Evolutionary conservation across 1,284 basidiomycete species (phyloP).

Genomic region (Ganoderma lucidum): DNA sequence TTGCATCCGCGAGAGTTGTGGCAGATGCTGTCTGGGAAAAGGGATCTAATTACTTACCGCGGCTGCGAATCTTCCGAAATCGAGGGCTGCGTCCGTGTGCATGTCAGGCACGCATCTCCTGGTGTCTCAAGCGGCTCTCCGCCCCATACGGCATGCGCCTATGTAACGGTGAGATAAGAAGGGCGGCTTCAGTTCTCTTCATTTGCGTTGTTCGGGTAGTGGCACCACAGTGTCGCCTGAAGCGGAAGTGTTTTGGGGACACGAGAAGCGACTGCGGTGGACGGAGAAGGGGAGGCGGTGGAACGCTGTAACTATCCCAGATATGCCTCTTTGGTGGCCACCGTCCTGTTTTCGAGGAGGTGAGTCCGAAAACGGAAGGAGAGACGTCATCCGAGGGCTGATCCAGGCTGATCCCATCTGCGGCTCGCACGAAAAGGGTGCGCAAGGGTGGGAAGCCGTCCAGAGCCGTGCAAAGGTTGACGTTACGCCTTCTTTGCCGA

Average conservation of each 20-base stretch:
- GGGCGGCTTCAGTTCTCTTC: background rate
- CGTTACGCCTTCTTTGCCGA: background rate
- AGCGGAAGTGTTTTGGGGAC: background rate
- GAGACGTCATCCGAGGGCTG: background rate
- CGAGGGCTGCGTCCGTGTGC: no score
- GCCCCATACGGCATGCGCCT: background rate
- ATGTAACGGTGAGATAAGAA: background rate
- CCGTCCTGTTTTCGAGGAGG: conserved; percentile 2
- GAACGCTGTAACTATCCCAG: background rate
- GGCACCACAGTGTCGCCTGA: background rate
- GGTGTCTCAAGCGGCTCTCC: background rate
- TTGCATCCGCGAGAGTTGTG: background rate
- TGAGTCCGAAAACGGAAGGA: conserved; percentile 1
- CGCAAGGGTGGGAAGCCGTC: conserved; percentile 3
- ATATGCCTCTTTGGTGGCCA: conserved; percentile 4
- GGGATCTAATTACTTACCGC: no score
- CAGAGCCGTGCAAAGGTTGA: background rate
- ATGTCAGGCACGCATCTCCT: no score
- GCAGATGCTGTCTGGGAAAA: no score
- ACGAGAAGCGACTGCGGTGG: conserved; percentile 3
- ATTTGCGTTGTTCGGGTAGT: background rate
- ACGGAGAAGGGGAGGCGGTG: background rate
- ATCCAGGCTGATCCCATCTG: background rate
- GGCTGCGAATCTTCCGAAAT: no score
- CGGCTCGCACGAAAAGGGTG: background rate